Percentiles rank a stretch among this genome's conserved stretches.
These are phyloP conservation scores for Citrus unshiu DNA, from an alignment of 345 rosid species.

Conservation along the genomic window DNA sequence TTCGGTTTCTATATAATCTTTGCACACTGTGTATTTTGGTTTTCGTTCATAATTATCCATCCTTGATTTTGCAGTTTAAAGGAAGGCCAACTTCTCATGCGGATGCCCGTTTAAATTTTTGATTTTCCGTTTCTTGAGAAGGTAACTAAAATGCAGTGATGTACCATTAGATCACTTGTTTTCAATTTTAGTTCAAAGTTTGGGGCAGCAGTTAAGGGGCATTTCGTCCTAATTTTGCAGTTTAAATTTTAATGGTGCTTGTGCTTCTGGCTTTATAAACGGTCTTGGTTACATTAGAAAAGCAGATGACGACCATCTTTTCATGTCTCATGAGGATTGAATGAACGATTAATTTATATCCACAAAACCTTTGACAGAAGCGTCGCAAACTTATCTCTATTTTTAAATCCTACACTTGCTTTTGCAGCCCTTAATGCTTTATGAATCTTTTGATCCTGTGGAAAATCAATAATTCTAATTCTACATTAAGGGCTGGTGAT, in stretches of 20 bases:
- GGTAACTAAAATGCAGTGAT: not conserved
- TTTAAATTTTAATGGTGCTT: not conserved
- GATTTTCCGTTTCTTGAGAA: not conserved
- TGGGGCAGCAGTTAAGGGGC: not conserved
- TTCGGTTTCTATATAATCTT: not conserved
- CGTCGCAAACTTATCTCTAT: not conserved
- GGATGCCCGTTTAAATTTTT: constrained; percentile 39
- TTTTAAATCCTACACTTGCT: not conserved
- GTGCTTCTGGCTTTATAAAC: not conserved
- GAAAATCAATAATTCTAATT: too few species aligned
- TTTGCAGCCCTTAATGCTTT: not conserved
- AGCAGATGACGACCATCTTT: not conserved
- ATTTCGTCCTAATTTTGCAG: not conserved
- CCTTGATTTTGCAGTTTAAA: constrained; percentile 22
- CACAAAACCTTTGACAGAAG: not conserved
- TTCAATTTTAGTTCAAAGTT: not conserved
- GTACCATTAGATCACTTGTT: not conserved
- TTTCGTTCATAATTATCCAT: not conserved
- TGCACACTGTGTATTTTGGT: not conserved
- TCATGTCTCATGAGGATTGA: not conserved
- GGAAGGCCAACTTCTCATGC: constrained; percentile 37
- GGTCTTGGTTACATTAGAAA: not conserved
- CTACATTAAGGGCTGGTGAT: too few species aligned
- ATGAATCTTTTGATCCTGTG: too few species aligned
- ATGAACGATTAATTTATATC: not conserved